Conservation (phyloP, 768 basidiomycete genomes). For the Pholiota microspora region DNA sequence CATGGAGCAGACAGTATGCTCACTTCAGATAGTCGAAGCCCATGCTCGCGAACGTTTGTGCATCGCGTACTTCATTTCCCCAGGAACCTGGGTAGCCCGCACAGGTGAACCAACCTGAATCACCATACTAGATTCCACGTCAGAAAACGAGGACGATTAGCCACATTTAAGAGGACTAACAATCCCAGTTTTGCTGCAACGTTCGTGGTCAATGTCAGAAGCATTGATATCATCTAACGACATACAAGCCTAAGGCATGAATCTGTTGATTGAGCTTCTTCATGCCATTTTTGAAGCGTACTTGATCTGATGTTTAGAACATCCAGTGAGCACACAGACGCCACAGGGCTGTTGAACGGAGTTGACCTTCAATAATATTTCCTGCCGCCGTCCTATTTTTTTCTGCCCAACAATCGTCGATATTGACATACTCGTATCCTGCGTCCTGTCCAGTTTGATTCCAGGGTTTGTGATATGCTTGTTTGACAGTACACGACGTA, state of each 20-base stretch:
- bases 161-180: constrained; percentile 24
- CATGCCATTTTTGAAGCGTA: constrained; percentile 56
- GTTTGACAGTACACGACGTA: no score
- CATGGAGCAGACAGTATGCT: constrained; percentile 7
- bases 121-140: constrained; percentile 42
- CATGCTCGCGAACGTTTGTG: constrained; percentile 58
- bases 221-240: not conserved
- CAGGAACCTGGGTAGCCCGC: constrained; percentile 64
- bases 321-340: not conserved
- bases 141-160: not conserved
- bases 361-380: constrained; percentile 50
- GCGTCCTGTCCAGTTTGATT: constrained; percentile 38
- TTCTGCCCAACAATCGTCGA: constrained; percentile 68
- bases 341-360: no score
- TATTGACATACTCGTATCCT: constrained; percentile 59
- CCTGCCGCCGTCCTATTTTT: constrained; percentile 48
- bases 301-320: constrained; percentile 34
- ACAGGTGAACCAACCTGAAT: constrained; percentile 70
- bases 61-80: constrained; percentile 56
- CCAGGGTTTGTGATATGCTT: no score
- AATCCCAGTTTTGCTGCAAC: constrained; percentile 38
- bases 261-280: constrained; percentile 52
- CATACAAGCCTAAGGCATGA: constrained; percentile 57
- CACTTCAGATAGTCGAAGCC: constrained; percentile 69
- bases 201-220: not conserved